Base-by-base conservation (phyloP, 345 rosid species). In the Hibiscus trionum region DNA sequence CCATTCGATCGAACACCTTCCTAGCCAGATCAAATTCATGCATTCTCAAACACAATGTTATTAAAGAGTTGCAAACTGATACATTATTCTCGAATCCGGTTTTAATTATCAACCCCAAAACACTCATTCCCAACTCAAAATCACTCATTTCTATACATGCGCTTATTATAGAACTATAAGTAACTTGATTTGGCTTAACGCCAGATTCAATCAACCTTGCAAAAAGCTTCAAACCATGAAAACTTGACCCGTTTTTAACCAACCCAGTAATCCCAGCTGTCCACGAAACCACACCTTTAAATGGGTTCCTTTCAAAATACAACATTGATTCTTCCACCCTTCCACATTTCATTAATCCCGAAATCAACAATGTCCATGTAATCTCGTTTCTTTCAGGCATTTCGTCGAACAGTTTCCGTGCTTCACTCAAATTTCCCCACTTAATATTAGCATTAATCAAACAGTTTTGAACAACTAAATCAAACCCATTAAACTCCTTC, bases 371-470 rank as follows among this genome's bases (percentile, higher is more conserved):
- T 0, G 89, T 85, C 91, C 91, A 87, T 0, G 89, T 77, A 21
- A 85, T 78, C 64, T 79, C 89, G 26, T 85, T 85, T 64, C 85
- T 85, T 21, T 80, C 79, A 6, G 87, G 89, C 91, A 87, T 87
- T 85, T 82, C 86, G 21, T 85, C 88, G 72, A 85, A 85, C 81
- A 87, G 19, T 37, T 52, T 61, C 9, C 66, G 87, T 52, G 91
- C 91, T 72, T 76, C 69, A 2, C 77, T 76, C 14, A 88, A 71
- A 14, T 84, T 75, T 59, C 88, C 92, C 84, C 84, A 67, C 63
- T 69, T 77, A 7, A 79, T 5, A 63, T 65, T 42, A 0, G 85
- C 77, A 9, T 44, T 78, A 1, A 88, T 80, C 80, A 86, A 29
- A 73, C 88, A 88, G 49, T 88, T 88, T 0, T 80, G 83, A n/a